Evolutionary conservation across 208 protist genomes (phyloP).

Genomic region (Leishmania arabica): DNA sequence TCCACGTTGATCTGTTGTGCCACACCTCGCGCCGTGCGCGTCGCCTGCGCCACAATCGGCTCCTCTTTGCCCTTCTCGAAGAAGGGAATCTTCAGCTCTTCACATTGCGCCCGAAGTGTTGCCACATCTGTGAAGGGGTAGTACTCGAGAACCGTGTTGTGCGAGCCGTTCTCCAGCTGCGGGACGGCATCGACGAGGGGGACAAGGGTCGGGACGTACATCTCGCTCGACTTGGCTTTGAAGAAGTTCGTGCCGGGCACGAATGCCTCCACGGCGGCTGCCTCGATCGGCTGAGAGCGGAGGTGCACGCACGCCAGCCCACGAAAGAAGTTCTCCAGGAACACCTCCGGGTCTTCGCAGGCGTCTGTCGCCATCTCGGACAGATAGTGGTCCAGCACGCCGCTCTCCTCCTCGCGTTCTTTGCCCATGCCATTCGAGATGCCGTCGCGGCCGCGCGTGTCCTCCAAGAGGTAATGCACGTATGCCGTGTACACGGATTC

Average conservation of each 20-base stretch:
- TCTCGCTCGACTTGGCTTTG: conserved; percentile 78
- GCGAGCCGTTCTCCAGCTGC: conserved; percentile 73
- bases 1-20: conserved; percentile 33
- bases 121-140: conserved; percentile 56
- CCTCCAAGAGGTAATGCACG: conserved; percentile 79
- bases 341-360: conserved; percentile 85
- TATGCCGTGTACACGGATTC: conserved; percentile 76
- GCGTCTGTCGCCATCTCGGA: conserved; percentile 87
- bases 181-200: conserved; percentile 80
- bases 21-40: conserved; percentile 3
- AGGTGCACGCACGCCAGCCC: conserved; percentile 68
- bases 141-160: conserved; percentile 84
- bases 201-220: conserved; percentile 87
- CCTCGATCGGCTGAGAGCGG: conserved; percentile 83
- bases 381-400: conserved; percentile 75
- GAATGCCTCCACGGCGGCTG: conserved; percentile 50
- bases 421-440: conserved; percentile 73
- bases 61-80: conserved; percentile 32
- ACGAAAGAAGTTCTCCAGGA: conserved; percentile 79
- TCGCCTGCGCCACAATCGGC: conserved; percentile 25
- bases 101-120: conserved; percentile 42
- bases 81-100: conserved; percentile 52
- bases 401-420: conserved; percentile 76
- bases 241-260: conserved; percentile 87
- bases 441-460: conserved; percentile 84